Conservation (phyloP, 1,284 basidiomycete genomes). For the Austroboletus rostrupii region DNA sequence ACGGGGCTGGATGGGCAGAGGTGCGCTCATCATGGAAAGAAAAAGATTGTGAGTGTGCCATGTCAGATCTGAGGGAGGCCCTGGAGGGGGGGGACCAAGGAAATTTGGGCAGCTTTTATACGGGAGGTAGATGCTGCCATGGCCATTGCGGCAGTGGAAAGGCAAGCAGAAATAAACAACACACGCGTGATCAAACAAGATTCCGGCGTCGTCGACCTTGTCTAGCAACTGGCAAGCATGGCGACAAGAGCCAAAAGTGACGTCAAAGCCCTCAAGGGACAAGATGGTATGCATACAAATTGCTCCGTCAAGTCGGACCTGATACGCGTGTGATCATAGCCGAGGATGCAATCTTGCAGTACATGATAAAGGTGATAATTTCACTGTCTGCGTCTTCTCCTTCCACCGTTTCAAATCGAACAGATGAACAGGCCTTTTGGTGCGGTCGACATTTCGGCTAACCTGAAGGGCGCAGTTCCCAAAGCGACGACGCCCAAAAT, state of each 20-base stretch:
- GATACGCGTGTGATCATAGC: slow-evolving; percentile 38
- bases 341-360: slow-evolving; percentile 69
- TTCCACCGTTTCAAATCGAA: neutral
- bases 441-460: slow-evolving; percentile 83
- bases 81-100: no score
- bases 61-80: neutral
- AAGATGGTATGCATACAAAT: slow-evolving; percentile 47
- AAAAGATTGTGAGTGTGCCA: neutral
- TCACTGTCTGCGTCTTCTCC: slow-evolving; percentile 2
- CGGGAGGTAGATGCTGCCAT: no score
- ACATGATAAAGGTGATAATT: slow-evolving; percentile 60
- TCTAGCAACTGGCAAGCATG: slow-evolving; percentile 24
- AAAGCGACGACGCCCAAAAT: slow-evolving; percentile 83
- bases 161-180: no score
- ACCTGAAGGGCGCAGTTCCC: slow-evolving; percentile 80
- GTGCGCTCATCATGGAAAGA: neutral
- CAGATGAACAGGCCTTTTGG: slow-evolving; percentile 76
- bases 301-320: neutral
- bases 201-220: no score
- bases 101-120: no score
- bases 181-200: no score
- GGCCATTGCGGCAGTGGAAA: no score
- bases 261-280: slow-evolving; percentile 61
- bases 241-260: slow-evolving; percentile 46
- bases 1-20: neutral